Base-by-base conservation (phyloP, 1,284 basidiomycete species). In the Boletellus sp. region DNA sequence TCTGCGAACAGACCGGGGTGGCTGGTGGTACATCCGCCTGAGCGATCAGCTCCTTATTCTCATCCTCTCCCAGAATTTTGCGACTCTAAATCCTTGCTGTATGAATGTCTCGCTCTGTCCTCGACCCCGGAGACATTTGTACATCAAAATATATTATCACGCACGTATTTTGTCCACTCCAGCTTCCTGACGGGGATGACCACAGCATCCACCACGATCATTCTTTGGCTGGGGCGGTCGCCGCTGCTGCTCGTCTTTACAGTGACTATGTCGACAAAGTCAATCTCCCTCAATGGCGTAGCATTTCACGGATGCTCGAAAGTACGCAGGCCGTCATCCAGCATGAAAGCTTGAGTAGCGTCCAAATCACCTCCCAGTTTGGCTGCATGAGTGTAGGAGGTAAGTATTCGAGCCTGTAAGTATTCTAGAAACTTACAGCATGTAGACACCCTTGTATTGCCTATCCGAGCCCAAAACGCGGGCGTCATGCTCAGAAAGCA, bases 401-500 rank as follows among this genome's bases (percentile, higher is more conserved):
- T 58, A 26, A 26, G 49, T 4, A 3, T 2, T 18, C 28, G 26
- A 7, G 41, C 10, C 16, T 33, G 44, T 5, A 5, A 22, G 22
- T 22, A 5, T 5, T 22, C 22, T 22, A 22, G 22, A 22, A 22
- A 22, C 22, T 3, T 3, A 22, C 22, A 22, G 5, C 22, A 5
- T 22, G 5, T 5, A 22, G 22, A 22, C 5, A 19, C 63, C 22
- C 45, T 70, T 1, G 57, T 58, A 8, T 58, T 69, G 43, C 54
- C 60, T 10, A 62, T 74, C 15, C 60, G 0, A 22, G 22, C 22
- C 22, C 22, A 22, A 5, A 22, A 22, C 22, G 22, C 22, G 22
- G 22, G 22, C 3, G 51, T 73, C 7, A 50, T 74, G 1, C 47
- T 73, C 30, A 63, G 71, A n/a, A 65, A 58, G 41, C 37, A 28